Evolutionary conservation across 148 eudicot genomes (phyloP).

Genomic region (Rheum nobile): DNA sequence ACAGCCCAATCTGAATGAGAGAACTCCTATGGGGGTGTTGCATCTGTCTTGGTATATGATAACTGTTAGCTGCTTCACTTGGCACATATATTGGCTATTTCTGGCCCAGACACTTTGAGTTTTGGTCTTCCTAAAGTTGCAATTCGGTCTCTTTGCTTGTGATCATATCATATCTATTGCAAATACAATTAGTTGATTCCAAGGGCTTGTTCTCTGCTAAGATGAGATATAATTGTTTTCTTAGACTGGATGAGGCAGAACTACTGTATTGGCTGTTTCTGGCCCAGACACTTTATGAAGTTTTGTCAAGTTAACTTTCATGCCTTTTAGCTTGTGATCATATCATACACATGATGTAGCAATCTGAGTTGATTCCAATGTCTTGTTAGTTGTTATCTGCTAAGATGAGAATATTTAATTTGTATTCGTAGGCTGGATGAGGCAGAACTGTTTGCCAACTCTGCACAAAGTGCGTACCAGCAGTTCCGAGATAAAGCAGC

Average conservation of each 20-base stretch:
- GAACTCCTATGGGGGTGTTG: neutral
- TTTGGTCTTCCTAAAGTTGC: neutral
- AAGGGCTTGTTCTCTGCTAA: neutral
- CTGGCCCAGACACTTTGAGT: neutral
- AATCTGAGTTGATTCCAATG: neutral
- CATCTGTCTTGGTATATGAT: neutral
- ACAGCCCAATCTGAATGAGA: neutral
- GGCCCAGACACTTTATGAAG: no score
- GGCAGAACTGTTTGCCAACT: conserved; percentile 77
- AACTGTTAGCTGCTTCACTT: neutral
- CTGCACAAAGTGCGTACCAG: conserved; percentile 55
- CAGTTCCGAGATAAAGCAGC: conserved; percentile 94
- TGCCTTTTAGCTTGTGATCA: neutral
- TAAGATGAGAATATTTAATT: neutral
- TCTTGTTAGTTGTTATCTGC: neutral
- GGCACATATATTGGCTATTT: neutral
- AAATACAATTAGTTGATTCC: neutral
- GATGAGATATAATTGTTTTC: neutral
- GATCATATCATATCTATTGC: neutral
- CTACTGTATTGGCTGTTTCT: no score
- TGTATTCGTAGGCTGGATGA: conserved; percentile 56
- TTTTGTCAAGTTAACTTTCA: no score
- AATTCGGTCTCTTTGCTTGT: neutral
- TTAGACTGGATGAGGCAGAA: no score
- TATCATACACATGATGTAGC: neutral